Base-by-base conservation (phyloP, 179 eudicot genomes). In the Monotropa hypopitys region DNA sequence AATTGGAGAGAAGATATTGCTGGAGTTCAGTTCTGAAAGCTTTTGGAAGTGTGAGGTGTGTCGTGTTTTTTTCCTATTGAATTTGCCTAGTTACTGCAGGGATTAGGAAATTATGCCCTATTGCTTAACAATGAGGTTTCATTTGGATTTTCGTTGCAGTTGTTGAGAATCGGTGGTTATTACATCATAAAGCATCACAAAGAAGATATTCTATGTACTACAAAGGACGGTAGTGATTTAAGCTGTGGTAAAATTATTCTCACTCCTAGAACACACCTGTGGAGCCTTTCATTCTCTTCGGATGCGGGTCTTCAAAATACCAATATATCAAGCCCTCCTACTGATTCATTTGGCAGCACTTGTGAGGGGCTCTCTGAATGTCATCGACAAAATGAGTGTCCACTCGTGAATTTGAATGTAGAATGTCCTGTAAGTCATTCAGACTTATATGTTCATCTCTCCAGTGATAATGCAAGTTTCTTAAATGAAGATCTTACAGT, bases 1-100 rank as follows among this genome's bases (percentile, higher is more conserved):
- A 51, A 78, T 56, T 75, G 77, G 59, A 66, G 84, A 80, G 66
- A 93, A 79, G 80, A 76, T 90, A 73, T 82, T 95, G 63, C 83
- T 95, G 82, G 96, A 95, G 85, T 93, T 93, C 78, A 78, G 53
- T 75, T 81, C 86, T 63, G 87, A 87, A 74, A 84, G 79, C 80
- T 80, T 90, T 76, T 81, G 76, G 85, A 86, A 84, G 83, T 88
- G 84, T 80, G 83, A 91, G 97, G 99, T 93, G 16, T 65, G 73
- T 80, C 61, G 56, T 62, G 2, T 38, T 35, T 54, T 56, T 62
- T 56, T 81, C 73, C 21, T 62, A 28, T 51, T 75, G 1, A 70
- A 15, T 32, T 70, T 62, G 6, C 57, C 56, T 47, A 35, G 33
- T 70, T 71, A 5, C 28, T 62, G 43, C 54, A 49, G 32, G 32